A percentile compares a stretch with the other conserved stretches of the same genome.
These are phyloP conservation scores for Tolypocladium sp. DNA, from an alignment of 2,329 filamentous ascomycete genomes.

Conservation along the genomic window DNA sequence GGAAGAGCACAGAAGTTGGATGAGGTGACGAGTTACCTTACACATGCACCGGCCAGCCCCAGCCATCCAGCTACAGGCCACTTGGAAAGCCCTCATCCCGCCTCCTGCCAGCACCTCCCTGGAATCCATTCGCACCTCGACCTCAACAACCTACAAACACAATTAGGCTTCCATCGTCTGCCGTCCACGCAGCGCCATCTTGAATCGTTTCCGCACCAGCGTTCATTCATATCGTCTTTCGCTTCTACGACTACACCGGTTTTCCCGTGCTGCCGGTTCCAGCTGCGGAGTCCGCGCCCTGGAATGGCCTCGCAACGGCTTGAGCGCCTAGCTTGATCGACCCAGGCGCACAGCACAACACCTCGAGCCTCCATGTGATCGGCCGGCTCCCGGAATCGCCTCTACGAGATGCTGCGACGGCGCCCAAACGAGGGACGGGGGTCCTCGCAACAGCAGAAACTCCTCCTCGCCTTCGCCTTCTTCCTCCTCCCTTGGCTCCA, in stretches of 20 bases:
- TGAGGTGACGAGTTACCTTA: not conserved
- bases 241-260: not conserved
- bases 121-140: not conserved
- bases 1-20: not conserved
- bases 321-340: not conserved
- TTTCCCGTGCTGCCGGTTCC: not conserved
- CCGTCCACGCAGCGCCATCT: not conserved
- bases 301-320: slow-evolving; percentile 7
- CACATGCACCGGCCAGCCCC: not conserved
- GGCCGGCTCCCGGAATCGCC: not conserved
- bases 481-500: slow-evolving; percentile 46
- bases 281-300: not conserved
- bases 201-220: not conserved
- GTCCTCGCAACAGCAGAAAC: slow-evolving; percentile 35
- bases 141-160: not conserved
- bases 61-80: not conserved
- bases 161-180: not conserved
- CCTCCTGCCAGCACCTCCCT: not conserved
- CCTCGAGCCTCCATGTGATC: slow-evolving; percentile 8
- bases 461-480: slow-evolving; percentile 46
- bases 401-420: slow-evolving; percentile 50
- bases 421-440: slow-evolving; percentile 48
- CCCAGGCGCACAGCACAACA: not conserved
- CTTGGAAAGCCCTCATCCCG: not conserved
- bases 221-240: not conserved